Evolutionary conservation across 805 yeast species (phyloP).

Genomic region (Kodamaea kakaduensis): DNA sequence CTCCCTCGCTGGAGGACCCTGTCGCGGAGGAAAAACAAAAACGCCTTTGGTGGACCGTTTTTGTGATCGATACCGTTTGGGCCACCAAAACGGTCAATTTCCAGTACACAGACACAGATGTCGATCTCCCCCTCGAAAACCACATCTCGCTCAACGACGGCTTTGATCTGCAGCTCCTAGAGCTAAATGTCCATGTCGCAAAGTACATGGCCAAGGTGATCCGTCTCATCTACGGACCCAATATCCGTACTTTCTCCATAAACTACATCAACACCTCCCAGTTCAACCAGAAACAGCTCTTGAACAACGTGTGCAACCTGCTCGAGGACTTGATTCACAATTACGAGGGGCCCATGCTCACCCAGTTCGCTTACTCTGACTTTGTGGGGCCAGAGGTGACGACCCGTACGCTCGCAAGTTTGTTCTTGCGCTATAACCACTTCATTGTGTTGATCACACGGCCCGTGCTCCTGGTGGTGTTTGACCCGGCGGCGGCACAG

Average conservation of each 20-base stretch:
- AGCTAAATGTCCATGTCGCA: slow-evolving; percentile 36
- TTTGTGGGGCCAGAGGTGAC: slow-evolving; percentile 15
- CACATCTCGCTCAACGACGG: slow-evolving; percentile 23
- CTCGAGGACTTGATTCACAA: slow-evolving; percentile 26
- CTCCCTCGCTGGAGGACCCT: slow-evolving; percentile 14
- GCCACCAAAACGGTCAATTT: slow-evolving; percentile 38
- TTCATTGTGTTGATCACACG: slow-evolving; percentile 29
- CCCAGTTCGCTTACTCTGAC: slow-evolving; percentile 18
- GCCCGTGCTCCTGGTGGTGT: slow-evolving; percentile 32
- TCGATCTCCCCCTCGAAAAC: slow-evolving; percentile 38
- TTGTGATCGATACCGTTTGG: slow-evolving; percentile 38
- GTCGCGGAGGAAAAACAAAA: slow-evolving; percentile 28
- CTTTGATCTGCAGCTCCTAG: slow-evolving; percentile 29
- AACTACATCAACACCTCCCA: slow-evolving; percentile 40
- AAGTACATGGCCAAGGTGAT: slow-evolving; percentile 35
- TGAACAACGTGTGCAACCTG: slow-evolving; percentile 27
- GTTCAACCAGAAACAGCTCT: slow-evolving; percentile 33
- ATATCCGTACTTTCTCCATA: slow-evolving; percentile 35
- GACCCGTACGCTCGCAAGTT: slow-evolving; percentile 30
- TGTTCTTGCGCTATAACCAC: slow-evolving; percentile 34
- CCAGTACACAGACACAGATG: slow-evolving; percentile 41
- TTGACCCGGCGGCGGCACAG: slow-evolving; percentile 20
- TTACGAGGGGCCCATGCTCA: slow-evolving; percentile 30
- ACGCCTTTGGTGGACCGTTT: slow-evolving; percentile 42
- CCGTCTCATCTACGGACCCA: slow-evolving; percentile 37